These are phyloP conservation scores for Tuber microsphaerosporum DNA, from an alignment of 495 filamentous ascomycete genomes.

Conservation along the genomic window DNA sequence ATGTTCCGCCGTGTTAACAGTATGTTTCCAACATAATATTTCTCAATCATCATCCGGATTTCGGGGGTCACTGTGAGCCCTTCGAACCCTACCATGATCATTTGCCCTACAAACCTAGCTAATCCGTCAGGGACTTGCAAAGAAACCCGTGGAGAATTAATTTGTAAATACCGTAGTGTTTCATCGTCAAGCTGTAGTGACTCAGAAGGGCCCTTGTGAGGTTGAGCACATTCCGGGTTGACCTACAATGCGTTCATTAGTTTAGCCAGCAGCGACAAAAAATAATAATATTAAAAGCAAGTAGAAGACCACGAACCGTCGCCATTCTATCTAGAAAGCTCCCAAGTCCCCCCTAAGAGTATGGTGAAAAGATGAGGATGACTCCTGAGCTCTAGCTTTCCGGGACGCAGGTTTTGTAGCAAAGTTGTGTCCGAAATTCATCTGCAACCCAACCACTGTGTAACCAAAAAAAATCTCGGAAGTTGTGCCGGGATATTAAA, in stretches of 20 bases:
- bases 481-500: slow-evolving; percentile 6
- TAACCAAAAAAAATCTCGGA: slow-evolving; percentile 8
- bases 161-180: slow-evolving; percentile 25
- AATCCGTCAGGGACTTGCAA: slow-evolving; percentile 9
- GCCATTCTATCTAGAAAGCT: slow-evolving; percentile 22
- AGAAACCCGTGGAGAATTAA: slow-evolving; percentile 8
- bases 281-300: neutral
- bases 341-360: neutral
- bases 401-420: neutral
- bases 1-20: slow-evolving; percentile 40
- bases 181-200: slow-evolving; percentile 32
- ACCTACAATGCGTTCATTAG: slow-evolving; percentile 27
- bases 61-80: slow-evolving; percentile 40
- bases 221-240: slow-evolving; percentile 20
- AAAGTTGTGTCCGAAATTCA: slow-evolving; percentile 9
- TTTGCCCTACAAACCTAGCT: slow-evolving; percentile 40
- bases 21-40: slow-evolving; percentile 41
- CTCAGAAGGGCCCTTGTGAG: slow-evolving; percentile 20
- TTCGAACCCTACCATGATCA: slow-evolving; percentile 42
- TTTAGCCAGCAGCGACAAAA: slow-evolving; percentile 14
- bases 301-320: slow-evolving; percentile 28
- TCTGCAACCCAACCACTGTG: slow-evolving; percentile 14
- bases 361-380: neutral
- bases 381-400: neutral
- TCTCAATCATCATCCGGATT: slow-evolving; percentile 42